A percentile compares a stretch with the other conserved stretches of the same genome.
Conservation (phyloP, 2,329 filamentous ascomycete species). For the Chaetomium sp. region DNA sequence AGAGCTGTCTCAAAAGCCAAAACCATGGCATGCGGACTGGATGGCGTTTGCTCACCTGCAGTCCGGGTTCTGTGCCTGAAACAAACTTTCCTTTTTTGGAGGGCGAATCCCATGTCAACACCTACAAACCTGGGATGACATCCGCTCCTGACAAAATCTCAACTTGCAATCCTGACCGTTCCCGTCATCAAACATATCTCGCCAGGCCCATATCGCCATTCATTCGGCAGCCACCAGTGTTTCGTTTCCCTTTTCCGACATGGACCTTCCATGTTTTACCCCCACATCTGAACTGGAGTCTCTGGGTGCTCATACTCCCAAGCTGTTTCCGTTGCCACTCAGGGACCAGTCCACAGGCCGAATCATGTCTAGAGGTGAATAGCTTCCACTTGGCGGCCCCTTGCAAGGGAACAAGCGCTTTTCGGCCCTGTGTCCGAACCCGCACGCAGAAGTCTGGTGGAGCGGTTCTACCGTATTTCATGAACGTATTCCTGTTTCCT, state of each 20-base stretch:
- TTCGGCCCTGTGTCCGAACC: background rate
- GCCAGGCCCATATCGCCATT: background rate
- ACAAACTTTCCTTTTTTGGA: constrained; percentile 11
- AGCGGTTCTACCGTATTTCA: background rate
- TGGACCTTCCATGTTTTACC: constrained; percentile 1
- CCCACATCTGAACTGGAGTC: background rate
- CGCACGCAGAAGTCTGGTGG: constrained; percentile 11
- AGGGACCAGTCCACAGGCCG: background rate
- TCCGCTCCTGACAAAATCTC: background rate
- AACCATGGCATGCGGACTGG: background rate
- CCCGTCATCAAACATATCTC: background rate
- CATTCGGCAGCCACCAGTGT: background rate
- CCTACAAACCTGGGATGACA: background rate
- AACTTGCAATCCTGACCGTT: background rate
- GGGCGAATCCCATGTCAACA: background rate
- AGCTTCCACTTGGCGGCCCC: background rate
- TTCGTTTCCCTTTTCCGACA: constrained; percentile 10
- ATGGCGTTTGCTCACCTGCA: background rate
- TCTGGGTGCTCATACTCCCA: background rate
- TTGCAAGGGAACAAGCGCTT: background rate
- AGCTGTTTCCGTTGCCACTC: constrained; percentile 12
- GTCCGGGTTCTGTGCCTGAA: background rate
- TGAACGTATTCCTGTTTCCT: background rate
- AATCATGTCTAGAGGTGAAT: constrained; percentile 13
- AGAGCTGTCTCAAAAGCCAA: background rate